phyloP scores from a whole-genome alignment of 2,329 filamentous ascomycete genomes.

The Hypocrella siamensis region DNA sequence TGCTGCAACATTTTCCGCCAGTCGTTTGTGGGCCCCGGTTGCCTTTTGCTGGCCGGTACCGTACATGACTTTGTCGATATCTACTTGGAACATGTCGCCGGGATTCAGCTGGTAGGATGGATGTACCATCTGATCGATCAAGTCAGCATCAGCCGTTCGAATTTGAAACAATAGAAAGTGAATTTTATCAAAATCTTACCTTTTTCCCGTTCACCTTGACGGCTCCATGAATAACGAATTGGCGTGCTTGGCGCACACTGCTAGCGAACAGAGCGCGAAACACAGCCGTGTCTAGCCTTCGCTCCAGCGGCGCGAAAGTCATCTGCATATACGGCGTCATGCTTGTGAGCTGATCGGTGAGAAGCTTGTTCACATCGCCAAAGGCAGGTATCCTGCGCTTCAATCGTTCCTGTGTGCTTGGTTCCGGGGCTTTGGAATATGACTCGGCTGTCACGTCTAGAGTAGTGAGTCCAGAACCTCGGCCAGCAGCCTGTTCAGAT shows the following conservation, averaged over 20 bases:
- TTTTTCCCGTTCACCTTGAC: slow-evolving; percentile 96
- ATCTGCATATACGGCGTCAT: slow-evolving; percentile 89
- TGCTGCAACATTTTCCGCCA: slow-evolving; percentile 12
- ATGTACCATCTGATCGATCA: slow-evolving; percentile 58
- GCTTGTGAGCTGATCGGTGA: slow-evolving; percentile 17
- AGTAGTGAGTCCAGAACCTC: slow-evolving; percentile 53
- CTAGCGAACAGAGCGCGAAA: slow-evolving; percentile 90
- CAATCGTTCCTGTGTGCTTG: slow-evolving; percentile 6
- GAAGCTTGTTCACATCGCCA: slow-evolving; percentile 16
- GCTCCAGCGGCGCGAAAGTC: slow-evolving; percentile 82
- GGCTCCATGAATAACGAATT: slow-evolving; percentile 83
- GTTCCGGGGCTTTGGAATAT: slow-evolving; percentile 15
- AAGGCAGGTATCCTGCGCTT: slow-evolving; percentile 7
- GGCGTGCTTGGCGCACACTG: slow-evolving; percentile 79
- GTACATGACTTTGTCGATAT: slow-evolving; percentile 73
- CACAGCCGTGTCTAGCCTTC: slow-evolving; percentile 84
- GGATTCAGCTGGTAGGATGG: slow-evolving; percentile 91
- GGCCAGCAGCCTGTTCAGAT: slow-evolving; percentile 64
- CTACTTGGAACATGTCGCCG: slow-evolving; percentile 95
- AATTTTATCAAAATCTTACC: slow-evolving; percentile 32
- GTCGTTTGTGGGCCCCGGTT: slow-evolving; percentile 8
- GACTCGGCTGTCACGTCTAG: slow-evolving; percentile 15
- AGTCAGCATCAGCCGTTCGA: not conserved
- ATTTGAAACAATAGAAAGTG: not conserved
- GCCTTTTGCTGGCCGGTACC: slow-evolving; percentile 67